Conservation (phyloP, 805 yeast genomes). For the Nakazawaea peltata region DNA sequence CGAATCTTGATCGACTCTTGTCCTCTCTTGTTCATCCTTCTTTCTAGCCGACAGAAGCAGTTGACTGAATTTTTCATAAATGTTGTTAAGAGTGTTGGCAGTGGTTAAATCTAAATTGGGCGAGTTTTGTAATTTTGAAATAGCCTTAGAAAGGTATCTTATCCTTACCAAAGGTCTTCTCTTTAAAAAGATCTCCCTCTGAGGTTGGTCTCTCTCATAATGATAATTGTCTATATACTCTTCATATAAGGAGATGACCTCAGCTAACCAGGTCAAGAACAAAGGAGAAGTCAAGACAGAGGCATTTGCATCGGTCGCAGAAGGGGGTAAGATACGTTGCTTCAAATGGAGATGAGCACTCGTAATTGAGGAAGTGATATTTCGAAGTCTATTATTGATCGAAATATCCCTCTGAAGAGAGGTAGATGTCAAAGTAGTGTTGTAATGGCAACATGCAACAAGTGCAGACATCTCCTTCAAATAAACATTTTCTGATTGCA, state of each 20-base stretch:
- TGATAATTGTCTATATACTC: constrained; percentile 17
- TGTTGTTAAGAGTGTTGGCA: no score
- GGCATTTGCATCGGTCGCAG: not conserved
- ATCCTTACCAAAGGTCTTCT: constrained; percentile 23
- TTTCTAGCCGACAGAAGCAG: constrained; percentile 14
- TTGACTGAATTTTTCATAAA: constrained; percentile 15
- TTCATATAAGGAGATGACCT: constrained; percentile 14
- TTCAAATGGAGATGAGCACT: constrained; percentile 1
- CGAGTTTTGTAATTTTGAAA: no score
- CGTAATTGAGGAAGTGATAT: not conserved
- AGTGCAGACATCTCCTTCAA: constrained; percentile 3
- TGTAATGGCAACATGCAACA: constrained; percentile 5
- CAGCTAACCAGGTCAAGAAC: constrained; percentile 5
- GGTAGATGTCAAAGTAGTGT: not conserved
- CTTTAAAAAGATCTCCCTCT: constrained; percentile 19
- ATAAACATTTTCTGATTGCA: not conserved
- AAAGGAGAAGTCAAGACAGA: not conserved
- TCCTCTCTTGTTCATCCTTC: constrained; percentile 17
- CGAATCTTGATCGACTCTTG: constrained; percentile 11
- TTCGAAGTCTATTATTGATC: constrained; percentile 2
- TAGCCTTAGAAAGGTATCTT: constrained; percentile 17
- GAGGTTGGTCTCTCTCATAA: constrained; percentile 15
- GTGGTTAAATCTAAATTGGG: no score
- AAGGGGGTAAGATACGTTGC: no score
- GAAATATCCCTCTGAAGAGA: constrained; percentile 4